Conservation (phyloP, 305 asterid species). For the Rubia tinctorum region DNA sequence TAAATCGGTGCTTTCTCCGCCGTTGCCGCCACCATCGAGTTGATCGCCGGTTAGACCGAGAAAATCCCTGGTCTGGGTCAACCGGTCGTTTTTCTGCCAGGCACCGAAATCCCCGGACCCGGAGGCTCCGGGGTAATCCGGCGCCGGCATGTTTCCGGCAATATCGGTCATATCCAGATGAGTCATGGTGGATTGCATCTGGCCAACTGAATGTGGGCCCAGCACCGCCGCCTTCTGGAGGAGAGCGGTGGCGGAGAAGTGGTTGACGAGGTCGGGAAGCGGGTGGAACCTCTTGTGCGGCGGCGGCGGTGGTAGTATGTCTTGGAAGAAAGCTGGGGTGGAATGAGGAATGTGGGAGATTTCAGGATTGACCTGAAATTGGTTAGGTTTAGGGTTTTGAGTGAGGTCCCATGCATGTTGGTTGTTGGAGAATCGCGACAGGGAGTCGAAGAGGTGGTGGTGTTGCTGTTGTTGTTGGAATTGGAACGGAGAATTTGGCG, state of each 20-base stretch:
- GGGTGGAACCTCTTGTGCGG: conserved; percentile 21
- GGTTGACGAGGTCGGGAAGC: conserved; percentile 23
- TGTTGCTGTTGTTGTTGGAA: conserved; percentile 25
- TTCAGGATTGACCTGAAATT: conserved; percentile 54
- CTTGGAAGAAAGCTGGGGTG: conserved; percentile 37
- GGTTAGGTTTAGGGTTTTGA: conserved; percentile 38
- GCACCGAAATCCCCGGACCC: conserved; percentile 18
- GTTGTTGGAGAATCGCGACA: conserved; percentile 7
- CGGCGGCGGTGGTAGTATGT: conserved; percentile 1
- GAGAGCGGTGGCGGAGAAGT: conserved; percentile 72
- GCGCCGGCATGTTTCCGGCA: conserved; percentile 12
- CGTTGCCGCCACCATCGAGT: conserved; percentile 17
- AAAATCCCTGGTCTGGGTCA: conserved; percentile 57
- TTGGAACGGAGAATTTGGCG: conserved; percentile 37
- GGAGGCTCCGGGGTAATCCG: conserved; percentile 22
- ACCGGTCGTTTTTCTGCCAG: conserved; percentile 55
- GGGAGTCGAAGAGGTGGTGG: conserved; percentile 18
- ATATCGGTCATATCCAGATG: conserved; percentile 41
- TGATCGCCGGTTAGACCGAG: conserved; percentile 64
- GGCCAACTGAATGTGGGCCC: conserved; percentile 30
- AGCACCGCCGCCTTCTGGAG: conserved; percentile 63
- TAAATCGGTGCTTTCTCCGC: conserved; percentile 11
- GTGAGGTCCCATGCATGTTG: conserved; percentile 40
- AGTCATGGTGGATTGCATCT: conserved; percentile 60
- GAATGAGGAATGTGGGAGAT: conserved; percentile 40